These are phyloP conservation scores for Saksenaea vasiformis DNA, from an alignment of 371 early-diverging fungal species.

Conservation along the genomic window DNA sequence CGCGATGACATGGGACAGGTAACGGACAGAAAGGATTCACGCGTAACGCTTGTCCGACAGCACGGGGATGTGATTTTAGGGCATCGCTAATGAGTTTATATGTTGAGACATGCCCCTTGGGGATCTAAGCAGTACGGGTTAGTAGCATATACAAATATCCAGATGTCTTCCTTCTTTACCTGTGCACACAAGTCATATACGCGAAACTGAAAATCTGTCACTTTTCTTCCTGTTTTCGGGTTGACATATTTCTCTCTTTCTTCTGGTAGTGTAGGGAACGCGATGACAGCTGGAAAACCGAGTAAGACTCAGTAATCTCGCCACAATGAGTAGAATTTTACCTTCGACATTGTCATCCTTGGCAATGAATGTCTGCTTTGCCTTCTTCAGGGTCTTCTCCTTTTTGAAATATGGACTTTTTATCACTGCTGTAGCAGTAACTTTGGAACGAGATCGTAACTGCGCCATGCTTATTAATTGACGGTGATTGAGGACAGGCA, in stretches of 20 bases:
- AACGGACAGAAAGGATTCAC: conserved; percentile 77
- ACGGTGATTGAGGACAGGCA: conserved; percentile 1
- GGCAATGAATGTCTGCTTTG: conserved; percentile 17
- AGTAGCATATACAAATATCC: not conserved
- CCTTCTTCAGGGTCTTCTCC: not conserved
- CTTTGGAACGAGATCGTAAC: not conserved
- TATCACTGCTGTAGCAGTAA: not conserved
- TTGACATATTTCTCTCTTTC: conserved; percentile 55
- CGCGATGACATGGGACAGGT: conserved; percentile 84
- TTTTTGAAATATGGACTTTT: not conserved
- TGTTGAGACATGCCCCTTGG: conserved; percentile 71
- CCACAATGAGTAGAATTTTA: not conserved
- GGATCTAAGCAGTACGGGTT: conserved; percentile 40
- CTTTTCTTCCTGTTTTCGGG: conserved; percentile 51
- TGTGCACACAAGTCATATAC: conserved; percentile 75
- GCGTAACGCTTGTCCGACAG: conserved; percentile 78
- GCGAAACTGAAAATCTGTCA: conserved; percentile 72
- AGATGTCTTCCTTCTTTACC: conserved; percentile 18
- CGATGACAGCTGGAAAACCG: conserved; percentile 23
- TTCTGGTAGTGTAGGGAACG: conserved; percentile 39
- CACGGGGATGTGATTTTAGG: conserved; percentile 64
- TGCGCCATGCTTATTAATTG: not conserved
- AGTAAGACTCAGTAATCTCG: not conserved
- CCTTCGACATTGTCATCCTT: conserved; percentile 32
- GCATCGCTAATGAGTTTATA: conserved; percentile 76